Base-by-base conservation (phyloP, 345 rosid species). In the Acer saccharum region DNA sequence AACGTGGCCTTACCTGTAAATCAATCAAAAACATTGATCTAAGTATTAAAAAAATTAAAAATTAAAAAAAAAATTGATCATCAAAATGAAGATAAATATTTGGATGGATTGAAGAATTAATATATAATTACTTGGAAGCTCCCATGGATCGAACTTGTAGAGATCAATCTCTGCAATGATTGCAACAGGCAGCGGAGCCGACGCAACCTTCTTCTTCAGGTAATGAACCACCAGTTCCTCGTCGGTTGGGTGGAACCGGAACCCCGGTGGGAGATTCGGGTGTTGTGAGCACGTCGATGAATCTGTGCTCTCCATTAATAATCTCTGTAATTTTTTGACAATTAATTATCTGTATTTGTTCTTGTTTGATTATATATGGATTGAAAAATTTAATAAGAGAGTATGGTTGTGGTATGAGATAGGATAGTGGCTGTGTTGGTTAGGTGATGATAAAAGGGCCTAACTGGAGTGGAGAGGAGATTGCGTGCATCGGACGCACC, bases 101-200 rank as follows among this genome's bases (percentile, higher is more conserved):
- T 62, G 65, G 29, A 62, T 20, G 12, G 13, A 35, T 35, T 35
- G 39, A 35, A 35, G 6, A 35, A 35, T 35, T 35, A 21, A 46
- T 46, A 46, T 1, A 10, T 3, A 71, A 79, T 68, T 69, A 86
- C 89, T 77, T 20, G 87, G 90, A 3, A 88, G 85, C 84, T 88
- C 89, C 90, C 90, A 88, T 0, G 90, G 90, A 54, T 86, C 89
- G 50, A 84, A 88, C 67, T 88, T 88, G 80, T 88, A 88, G 0
- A 88, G 84, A 81, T 86, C 89, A 65, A 88, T 74, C 64, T 88
- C 90, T 64, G 89, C 86, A 60, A 88, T 88, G 63, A 88, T 86
- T 6, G 87, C 66, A 21, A 88, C 89, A 0, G 90, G 90, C 6
- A 86, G 84, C 3, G 90, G 85, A 69, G 72, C 70, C 0, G 87